Evolutionary conservation across 1,139 yeast genomes (phyloP), one percentile per base, ranked within the genome.

Genomic region (Sugiyamaella sp.): DNA sequence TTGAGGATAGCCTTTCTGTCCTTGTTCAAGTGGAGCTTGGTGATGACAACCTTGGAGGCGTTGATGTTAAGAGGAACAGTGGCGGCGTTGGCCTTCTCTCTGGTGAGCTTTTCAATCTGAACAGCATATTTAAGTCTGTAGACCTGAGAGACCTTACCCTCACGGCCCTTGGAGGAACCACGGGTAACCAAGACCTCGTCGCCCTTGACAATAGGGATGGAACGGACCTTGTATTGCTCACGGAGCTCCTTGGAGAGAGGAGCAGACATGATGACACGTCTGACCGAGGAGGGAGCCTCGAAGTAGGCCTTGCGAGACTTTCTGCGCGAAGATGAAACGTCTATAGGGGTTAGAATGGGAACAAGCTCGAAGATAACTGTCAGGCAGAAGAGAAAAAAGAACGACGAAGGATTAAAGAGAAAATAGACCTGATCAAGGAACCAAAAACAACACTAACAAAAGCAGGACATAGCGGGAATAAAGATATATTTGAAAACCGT

Each of bases 271-370:
- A 95, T 81, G 70, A 80, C 81, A 82, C 99, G 90, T 83, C 98
- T 90, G 75, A 81, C 90, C 68, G 93, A 87, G 68, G 99, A 93
- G 73, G 99, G 95, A 69, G 99, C 95, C 72, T 82, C 81, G 91
- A 95, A 95, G 89, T 95, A 87, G 79, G 99, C 99, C 91, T 93
- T 93, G 89, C 99, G 91, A 80, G 98, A 84, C 88, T 93, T 93
- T 79, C 96, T 87, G 85, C 99, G 95, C 76, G 97, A 93, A 79
- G 96, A 86, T 74, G 99, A 90, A 80, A 93, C 98, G 96, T 53
- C 43, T 37, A 32, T 10, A 43, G 42, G 12, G 14, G 54, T 54
- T 42, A 46, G 54, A 47, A 19, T 16, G 27, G n/a, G 40, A 43
- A 35, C 12, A 17, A 19, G 16, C n/a, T n/a, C n/a, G n/a, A n/a